Conservation (phyloP, 108 stramenopile genomes). For the Skeletonema grethae region DNA sequence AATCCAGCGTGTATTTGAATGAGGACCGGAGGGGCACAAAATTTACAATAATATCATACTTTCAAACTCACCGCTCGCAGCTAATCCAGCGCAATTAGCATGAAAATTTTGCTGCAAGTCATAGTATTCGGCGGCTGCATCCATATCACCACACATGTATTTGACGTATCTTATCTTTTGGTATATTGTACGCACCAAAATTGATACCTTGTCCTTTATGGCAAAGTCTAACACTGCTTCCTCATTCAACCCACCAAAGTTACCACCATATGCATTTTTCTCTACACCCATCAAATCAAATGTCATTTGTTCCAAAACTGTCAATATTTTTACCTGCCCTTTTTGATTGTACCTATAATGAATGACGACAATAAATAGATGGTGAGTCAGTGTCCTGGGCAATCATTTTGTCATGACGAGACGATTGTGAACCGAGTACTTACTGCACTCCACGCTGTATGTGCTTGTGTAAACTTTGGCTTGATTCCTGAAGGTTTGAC, state of each 20-base stretch:
- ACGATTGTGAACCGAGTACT: neutral
- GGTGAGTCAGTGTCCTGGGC: neutral
- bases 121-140: neutral
- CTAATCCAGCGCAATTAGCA: neutral
- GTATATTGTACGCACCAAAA: neutral
- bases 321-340: neutral
- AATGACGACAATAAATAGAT: neutral
- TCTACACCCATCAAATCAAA: neutral
- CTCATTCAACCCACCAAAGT: neutral
- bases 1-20: neutral
- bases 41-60: neutral
- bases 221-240: neutral
- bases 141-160: constrained; percentile 6
- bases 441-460: neutral
- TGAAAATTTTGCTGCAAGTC: neutral
- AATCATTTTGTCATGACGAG: neutral
- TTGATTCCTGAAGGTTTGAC: constrained; percentile 12
- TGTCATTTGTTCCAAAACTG: neutral
- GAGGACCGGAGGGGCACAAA: no score
- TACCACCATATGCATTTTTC: neutral
- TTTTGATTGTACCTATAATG: neutral
- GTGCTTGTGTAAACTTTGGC: neutral
- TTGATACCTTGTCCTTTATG: neutral
- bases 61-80: neutral
- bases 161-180: constrained; percentile 8